Base-by-base conservation (phyloP, 345 rosid species). In the Turritis glabra region DNA sequence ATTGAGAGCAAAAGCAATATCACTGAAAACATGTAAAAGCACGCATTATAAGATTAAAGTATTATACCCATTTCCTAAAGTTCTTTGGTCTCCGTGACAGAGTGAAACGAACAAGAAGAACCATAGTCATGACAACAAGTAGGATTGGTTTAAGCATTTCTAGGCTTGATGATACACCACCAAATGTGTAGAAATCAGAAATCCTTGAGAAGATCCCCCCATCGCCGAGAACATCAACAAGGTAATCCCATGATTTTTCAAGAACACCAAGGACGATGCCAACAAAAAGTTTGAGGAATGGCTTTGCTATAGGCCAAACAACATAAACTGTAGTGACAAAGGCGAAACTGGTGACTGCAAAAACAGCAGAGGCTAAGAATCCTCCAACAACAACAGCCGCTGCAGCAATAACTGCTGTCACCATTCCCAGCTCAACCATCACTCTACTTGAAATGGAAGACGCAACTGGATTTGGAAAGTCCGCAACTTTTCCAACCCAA, bases 371-470 rank as follows among this genome's bases (percentile, higher is more conserved):
- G 57, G 98, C 96, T 71, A 93, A 73, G 72, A 90, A 90, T 3
- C 96, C 98, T 73, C 98, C 98, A 75, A 87, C 89, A 32, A 88
- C 82, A 77, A 76, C 90, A 72, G 98, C 92, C 2, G 97, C 96
- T 17, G 96, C 88, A 64, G 87, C 93, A 83, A 93, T 93, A 47
- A 85, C 73, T 55, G 97, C 96, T 23, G 97, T 84, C 69, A 93
- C 84, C 97, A 90, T 84, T 63, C 97, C 98, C 64, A 93, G 84
- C 88, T 93, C 98, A 67, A 89, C 97, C 90, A 90, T 88, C 85
- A 90, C 81, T 84, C 98, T 88, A 82, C 98, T 88, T 54, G 98
- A 93, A 79, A 93, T 93, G 48, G 97, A 90, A 71, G 96, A 93
- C 25, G 97, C 98, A 14, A 89, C 86, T 5, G 96, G 96, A 81